Base-by-base conservation (phyloP, 768 basidiomycete species). In the Amanita exitialis region DNA sequence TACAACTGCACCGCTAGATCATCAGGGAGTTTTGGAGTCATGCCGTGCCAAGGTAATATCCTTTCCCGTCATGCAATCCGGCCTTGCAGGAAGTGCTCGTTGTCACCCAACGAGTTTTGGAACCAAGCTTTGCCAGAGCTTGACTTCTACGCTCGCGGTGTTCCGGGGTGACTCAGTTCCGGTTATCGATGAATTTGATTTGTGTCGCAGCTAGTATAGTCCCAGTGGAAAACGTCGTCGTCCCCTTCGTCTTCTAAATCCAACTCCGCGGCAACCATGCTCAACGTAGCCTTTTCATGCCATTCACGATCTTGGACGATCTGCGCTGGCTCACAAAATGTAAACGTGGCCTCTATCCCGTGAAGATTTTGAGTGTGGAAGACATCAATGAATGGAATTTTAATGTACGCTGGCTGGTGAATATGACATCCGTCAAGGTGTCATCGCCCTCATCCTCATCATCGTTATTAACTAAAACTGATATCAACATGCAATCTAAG, bases 51-150 rank as follows among this genome's bases (percentile, higher is more conserved):
- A 16, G 43, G 43, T 44, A 6, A 44, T 44, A 27, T n/a, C 43
- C 43, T 8, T 9, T 44, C 23, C 43, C 43, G 43, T 44, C 43
- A 44, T 6, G 43, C 43, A 7, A 44, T 28, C 43, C 25, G 28
- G 13, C 43, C 43, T 13, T 25, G 48, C 41, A 21, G 53, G 51
- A n/a, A 21, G 49, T 20, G 50, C 43, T 3, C 52, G 53, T 38
- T 45, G 16, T 15, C 49, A 21, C 59, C 49, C 36, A 52, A 57
- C 20, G 51, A 47, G 20, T 36, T 15, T 28, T 47, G 53, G 28
- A 44, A 25, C 27, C 43, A 28, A 12, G 23, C 25, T 23, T 25
- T 30, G 42, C 42, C 42, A 21, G 21, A 30, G 25, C 25, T 21
- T 15, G 21, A 10, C 15, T 23, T 23, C 43, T 44, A 44, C 43